Percentiles rank a stretch among this genome's conserved stretches.
Evolutionary conservation across 805 yeast species (phyloP).

Genomic region (Brettanomyces bruxellensis): DNA sequence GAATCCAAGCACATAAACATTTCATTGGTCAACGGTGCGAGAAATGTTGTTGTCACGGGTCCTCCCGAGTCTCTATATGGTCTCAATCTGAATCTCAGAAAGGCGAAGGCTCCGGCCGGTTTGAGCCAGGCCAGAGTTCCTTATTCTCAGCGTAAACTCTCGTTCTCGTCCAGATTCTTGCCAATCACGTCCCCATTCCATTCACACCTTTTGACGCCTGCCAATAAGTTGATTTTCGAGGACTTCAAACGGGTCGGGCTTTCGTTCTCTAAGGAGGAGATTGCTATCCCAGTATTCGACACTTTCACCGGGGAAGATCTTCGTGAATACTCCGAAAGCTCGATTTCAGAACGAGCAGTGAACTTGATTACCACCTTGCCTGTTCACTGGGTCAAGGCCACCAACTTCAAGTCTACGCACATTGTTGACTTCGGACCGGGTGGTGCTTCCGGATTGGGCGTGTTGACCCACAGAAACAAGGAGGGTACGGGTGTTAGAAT

Average conservation of each 20-base stretch:
- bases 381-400: conserved; percentile 92
- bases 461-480: conserved; percentile 91
- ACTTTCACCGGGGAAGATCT: conserved; percentile 80
- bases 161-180: conserved; percentile 86
- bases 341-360: conserved; percentile 61
- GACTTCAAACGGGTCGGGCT: conserved; percentile 58
- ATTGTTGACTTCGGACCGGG: conserved; percentile 98
- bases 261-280: conserved; percentile 42
- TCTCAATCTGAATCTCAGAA: conserved; percentile 82
- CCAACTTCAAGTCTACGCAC: conserved; percentile 75
- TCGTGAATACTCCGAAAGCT: conserved; percentile 37
- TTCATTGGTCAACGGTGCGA: conserved; percentile 90
- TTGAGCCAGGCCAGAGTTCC: conserved; percentile 95
- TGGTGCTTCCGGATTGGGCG: conserved; percentile 94
- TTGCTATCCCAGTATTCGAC: conserved; percentile 84
- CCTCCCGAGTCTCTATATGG: conserved; percentile 98
- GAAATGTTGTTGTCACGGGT: conserved; percentile 92
- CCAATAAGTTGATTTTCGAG: conserved; percentile 53
- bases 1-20: conserved; percentile 82
- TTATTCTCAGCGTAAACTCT: conserved; percentile 84
- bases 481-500: conserved; percentile 97
- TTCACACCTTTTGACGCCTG: conserved; percentile 71
- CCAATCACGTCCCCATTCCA: conserved; percentile 98
- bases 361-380: conserved; percentile 81
- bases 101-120: conserved; percentile 90